Evolutionary conservation across 2,329 filamentous ascomycete genomes (phyloP).

Genomic region (Nemania serpens): DNA sequence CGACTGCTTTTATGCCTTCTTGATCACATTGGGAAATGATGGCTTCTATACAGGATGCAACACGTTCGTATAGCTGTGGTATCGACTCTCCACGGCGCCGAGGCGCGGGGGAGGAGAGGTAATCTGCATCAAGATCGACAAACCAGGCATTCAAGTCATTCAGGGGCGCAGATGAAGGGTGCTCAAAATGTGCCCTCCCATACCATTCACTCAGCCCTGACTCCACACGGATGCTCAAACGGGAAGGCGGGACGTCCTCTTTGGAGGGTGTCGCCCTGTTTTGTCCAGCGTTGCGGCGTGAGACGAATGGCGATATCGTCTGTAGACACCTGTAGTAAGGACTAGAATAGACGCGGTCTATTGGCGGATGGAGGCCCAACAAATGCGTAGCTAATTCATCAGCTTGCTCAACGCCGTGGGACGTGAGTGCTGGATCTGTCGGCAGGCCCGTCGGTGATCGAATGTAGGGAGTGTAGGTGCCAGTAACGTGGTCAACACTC

Average conservation of each 20-base stretch:
- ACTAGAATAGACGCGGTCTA: conserved; percentile 80
- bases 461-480: conserved; percentile 74
- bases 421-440: conserved; percentile 84
- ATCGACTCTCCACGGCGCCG: conserved; percentile 78
- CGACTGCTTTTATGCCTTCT: conserved; percentile 69
- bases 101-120: conserved; percentile 70
- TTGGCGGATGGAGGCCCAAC: conserved; percentile 63
- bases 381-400: conserved; percentile 74
- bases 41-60: conserved; percentile 69
- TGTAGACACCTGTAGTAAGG: conserved; percentile 89
- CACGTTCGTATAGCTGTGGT: conserved; percentile 76
- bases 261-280: neutral
- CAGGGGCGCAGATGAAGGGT: conserved; percentile 75
- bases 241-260: conserved; percentile 26
- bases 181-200: conserved; percentile 81
- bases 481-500: conserved; percentile 80
- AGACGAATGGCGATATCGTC: conserved; percentile 74
- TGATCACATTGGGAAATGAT: conserved; percentile 75
- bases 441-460: conserved; percentile 85
- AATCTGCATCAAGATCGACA: conserved; percentile 60
- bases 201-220: conserved; percentile 83
- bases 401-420: conserved; percentile 84
- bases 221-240: conserved; percentile 57
- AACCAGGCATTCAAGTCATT: conserved; percentile 69
- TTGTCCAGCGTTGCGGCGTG: conserved; percentile 44